These are phyloP conservation scores for Rhizopogon hawkerae DNA, from an alignment of 1,284 basidiomycete species.

Conservation along the genomic window DNA sequence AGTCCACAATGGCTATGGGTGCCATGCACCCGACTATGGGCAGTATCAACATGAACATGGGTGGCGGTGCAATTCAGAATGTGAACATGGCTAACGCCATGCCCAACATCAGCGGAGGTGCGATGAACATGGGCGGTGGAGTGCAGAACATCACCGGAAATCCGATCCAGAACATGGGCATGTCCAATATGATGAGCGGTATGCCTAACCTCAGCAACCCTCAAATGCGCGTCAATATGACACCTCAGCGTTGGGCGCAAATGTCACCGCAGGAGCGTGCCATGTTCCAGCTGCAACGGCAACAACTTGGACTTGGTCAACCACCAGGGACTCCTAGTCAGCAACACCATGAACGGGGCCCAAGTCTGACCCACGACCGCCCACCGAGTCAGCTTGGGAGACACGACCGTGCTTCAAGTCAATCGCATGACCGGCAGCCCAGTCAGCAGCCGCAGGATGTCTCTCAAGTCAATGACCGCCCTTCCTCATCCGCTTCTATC, in stretches of 20 bases:
- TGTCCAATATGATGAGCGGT: conserved; percentile 9
- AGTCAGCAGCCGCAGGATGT: conserved; percentile 7
- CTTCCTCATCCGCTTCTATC: conserved; percentile 23
- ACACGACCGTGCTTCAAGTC: conserved; percentile 19
- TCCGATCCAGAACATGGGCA: conserved; percentile 12
- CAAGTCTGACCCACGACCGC: conserved; percentile 16
- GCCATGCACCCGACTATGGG: conserved; percentile 7
- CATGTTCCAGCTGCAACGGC: conserved; percentile 20
- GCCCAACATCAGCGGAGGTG: conserved; percentile 6
- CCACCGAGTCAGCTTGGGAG: conserved; percentile 14
- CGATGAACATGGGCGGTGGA: conserved; percentile 6
- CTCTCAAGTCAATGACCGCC: conserved; percentile 14
- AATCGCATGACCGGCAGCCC: conserved; percentile 15
- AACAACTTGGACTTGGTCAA: conserved; percentile 6
- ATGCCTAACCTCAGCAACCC: conserved; percentile 12
- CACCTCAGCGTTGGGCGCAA: conserved; percentile 15
- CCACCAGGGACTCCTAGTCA: conserved; percentile 13
- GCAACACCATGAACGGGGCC: conserved; percentile 17
- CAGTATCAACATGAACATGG: conserved; percentile 13
- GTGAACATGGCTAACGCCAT: conserved; percentile 3
- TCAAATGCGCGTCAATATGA: conserved; percentile 16
- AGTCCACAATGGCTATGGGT: conserved; percentile 8
- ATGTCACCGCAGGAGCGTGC: conserved; percentile 17
- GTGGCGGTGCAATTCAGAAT: conserved; percentile 8
- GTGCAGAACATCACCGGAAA: conserved; percentile 9